Percentiles rank a stretch among this genome's conserved stretches.
These are phyloP conservation scores for Dalbergia cultrata DNA, from an alignment of 306 rosid genomes.

Conservation along the genomic window DNA sequence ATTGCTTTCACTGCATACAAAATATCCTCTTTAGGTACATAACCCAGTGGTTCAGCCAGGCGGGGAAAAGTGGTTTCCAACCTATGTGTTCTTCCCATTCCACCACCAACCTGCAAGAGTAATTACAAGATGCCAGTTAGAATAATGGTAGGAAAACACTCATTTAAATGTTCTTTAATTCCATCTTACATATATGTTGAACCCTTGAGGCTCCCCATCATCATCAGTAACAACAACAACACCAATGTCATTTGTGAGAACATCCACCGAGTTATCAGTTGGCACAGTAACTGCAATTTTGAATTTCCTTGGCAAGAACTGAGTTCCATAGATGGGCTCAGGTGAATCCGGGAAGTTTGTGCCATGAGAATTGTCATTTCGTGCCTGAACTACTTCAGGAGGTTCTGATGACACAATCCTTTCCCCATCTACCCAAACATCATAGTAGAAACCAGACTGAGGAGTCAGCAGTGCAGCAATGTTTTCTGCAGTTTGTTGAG, in stretches of 20 bases:
- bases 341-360: slow-evolving; percentile 91
- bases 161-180: slow-evolving; percentile 18
- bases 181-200: slow-evolving; percentile 86
- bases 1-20: slow-evolving; percentile 94
- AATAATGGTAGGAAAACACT: slow-evolving; percentile 25
- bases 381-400: slow-evolving; percentile 82
- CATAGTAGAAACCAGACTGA: slow-evolving; percentile 97
- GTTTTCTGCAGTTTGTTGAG: slow-evolving; percentile 94
- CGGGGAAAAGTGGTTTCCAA: slow-evolving; percentile 88
- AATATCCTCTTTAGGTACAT: slow-evolving; percentile 94
- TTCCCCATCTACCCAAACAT: slow-evolving; percentile 98
- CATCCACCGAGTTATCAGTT: slow-evolving; percentile 92
- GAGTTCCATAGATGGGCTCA: slow-evolving; percentile 97
- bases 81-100: slow-evolving; percentile 99
- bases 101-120: slow-evolving; percentile 93
- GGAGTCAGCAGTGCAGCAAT: slow-evolving; percentile 91
- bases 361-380: slow-evolving; percentile 93
- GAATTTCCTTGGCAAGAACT: slow-evolving; percentile 96
- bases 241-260: slow-evolving; percentile 93
- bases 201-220: slow-evolving; percentile 89
- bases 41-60: slow-evolving; percentile 88
- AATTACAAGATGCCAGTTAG: slow-evolving; percentile 44
- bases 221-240: slow-evolving; percentile 84
- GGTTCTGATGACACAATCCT: slow-evolving; percentile 79
- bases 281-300: slow-evolving; percentile 98